Percentiles rank a stretch among this genome's conserved stretches.
These are phyloP conservation scores for Trichophyton simii DNA, from an alignment of 2,329 filamentous ascomycete species.

Conservation along the genomic window DNA sequence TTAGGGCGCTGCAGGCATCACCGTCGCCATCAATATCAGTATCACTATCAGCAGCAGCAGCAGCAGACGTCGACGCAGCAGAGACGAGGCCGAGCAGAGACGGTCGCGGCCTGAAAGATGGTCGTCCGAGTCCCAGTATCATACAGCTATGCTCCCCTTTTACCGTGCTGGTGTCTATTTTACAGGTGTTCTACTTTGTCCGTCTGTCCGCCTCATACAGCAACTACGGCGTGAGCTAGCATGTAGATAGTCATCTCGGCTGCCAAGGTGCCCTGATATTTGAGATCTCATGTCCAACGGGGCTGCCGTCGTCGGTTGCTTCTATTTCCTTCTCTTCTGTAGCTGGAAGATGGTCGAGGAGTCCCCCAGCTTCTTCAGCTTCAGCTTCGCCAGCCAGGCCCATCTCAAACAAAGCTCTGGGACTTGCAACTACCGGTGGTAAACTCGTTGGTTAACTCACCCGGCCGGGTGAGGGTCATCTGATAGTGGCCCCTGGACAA, in stretches of 20 bases:
- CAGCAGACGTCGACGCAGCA: not conserved
- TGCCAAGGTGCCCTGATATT: not conserved
- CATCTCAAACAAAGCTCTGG: too few relatives aligned
- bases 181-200: not conserved
- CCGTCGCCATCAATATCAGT: not conserved
- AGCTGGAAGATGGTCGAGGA: too few relatives aligned
- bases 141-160: constrained; percentile 27
- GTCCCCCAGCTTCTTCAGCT: too few relatives aligned
- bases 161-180: not conserved
- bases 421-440: too few relatives aligned
- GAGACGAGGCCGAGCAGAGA: constrained; percentile 51
- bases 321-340: not conserved
- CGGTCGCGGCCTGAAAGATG: constrained; percentile 46
- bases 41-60: too few relatives aligned
- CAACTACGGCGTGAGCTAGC: not conserved
- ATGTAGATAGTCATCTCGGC: not conserved
- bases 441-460: too few relatives aligned
- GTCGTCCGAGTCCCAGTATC: constrained; percentile 42
- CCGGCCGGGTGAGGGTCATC: too few relatives aligned
- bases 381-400: too few relatives aligned
- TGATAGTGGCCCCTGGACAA: too few relatives aligned
- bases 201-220: not conserved
- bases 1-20: not conserved
- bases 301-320: not conserved
- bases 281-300: not conserved